phyloP scores from a whole-genome alignment of 2,329 filamentous ascomycete species.

The Epichloe hybrida region DNA sequence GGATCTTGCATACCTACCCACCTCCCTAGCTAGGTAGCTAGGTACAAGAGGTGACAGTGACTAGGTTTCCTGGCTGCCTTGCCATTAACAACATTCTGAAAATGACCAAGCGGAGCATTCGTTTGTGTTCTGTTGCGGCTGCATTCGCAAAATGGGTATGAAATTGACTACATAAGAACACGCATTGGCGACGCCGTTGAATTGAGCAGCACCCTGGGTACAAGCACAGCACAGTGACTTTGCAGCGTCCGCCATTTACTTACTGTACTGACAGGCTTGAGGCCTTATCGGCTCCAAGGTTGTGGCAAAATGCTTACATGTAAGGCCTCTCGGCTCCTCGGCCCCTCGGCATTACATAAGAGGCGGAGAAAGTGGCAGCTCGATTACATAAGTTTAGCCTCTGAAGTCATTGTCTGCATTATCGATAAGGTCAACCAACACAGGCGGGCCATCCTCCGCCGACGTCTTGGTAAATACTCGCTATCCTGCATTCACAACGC shows the following conservation, averaged over 20 bases:
- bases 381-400: too few species aligned
- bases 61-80: neutral
- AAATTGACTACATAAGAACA: neutral
- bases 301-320: too few species aligned
- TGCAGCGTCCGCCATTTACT: too few species aligned
- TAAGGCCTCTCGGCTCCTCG: too few species aligned
- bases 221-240: too few species aligned
- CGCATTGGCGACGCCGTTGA: neutral
- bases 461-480: neutral
- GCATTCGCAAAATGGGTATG: too few species aligned
- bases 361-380: too few species aligned
- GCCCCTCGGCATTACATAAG: too few species aligned
- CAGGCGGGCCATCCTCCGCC: neutral
- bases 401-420: neutral
- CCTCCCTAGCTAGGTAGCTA: neutral
- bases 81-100: neutral
- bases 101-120: neutral
- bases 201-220: too few species aligned
- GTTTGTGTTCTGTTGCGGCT: too few species aligned
- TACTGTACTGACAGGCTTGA: too few species aligned
- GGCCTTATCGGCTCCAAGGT: too few species aligned
- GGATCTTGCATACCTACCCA: neutral
- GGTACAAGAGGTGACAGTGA: neutral
- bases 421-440: neutral
- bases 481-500: neutral